Conservation (phyloP, 2,329 filamentous ascomycete species). For the Botrytis sinoallii region DNA sequence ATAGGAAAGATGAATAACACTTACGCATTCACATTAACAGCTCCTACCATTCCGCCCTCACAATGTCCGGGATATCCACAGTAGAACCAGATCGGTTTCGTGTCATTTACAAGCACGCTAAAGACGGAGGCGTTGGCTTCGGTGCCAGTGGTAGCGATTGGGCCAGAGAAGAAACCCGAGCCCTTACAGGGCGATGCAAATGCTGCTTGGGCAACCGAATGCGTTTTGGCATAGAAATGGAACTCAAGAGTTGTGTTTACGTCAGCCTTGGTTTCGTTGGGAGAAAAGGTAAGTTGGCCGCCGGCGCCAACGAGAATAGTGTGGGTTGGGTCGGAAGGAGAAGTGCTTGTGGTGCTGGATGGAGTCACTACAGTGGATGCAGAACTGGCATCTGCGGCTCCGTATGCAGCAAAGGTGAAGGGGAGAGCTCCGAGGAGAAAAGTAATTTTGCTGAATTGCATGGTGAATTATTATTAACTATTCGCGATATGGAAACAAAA, state of each 20-base stretch:
- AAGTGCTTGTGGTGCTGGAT: constrained; percentile 16
- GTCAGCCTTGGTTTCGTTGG: constrained; percentile 48
- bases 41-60: constrained; percentile 44
- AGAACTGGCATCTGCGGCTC: constrained; percentile 9
- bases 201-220: constrained; percentile 45
- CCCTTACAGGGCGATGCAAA: constrained; percentile 38
- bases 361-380: constrained; percentile 23
- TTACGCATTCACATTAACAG: constrained; percentile 40
- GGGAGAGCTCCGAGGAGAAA: constrained; percentile 28
- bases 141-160: constrained; percentile 19
- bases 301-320: constrained; percentile 37
- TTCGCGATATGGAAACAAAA: not conserved
- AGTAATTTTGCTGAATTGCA: constrained; percentile 34
- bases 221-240: constrained; percentile 52
- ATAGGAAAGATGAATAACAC: constrained; percentile 26
- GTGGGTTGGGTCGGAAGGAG: constrained; percentile 27
- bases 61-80: constrained; percentile 42
- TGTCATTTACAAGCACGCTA: constrained; percentile 42
- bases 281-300: constrained; percentile 46
- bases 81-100: constrained; percentile 45
- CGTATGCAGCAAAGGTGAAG: constrained; percentile 27
- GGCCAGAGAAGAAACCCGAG: constrained; percentile 32
- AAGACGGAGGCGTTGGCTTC: constrained; percentile 40
- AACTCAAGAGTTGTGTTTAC: constrained; percentile 53
- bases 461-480: constrained; percentile 22